Evolutionary conservation across 352 stramenopile species (phyloP).

Genomic region (Hyaloperonospora arabidopsidis): DNA sequence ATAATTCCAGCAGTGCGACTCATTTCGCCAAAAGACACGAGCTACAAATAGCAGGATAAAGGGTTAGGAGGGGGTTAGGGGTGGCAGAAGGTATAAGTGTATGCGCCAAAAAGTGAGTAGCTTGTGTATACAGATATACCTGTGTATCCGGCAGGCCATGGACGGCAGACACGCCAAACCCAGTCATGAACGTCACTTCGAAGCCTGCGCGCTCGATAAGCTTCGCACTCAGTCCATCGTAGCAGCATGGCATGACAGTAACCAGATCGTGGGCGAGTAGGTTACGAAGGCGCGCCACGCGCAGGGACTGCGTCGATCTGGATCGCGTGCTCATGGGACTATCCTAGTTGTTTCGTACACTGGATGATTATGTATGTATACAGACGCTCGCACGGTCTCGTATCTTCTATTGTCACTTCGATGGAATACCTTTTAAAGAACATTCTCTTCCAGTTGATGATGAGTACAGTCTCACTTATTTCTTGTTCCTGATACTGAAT

Average conservation of each 20-base stretch:
- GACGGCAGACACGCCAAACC: conserved; percentile 85
- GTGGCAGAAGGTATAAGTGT: no score
- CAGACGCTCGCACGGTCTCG: no score
- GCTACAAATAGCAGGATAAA: conserved; percentile 23
- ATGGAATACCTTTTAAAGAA: no score
- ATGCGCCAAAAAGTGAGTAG: no score
- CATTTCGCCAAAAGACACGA: conserved; percentile 67
- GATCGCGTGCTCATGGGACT: conserved; percentile 1
- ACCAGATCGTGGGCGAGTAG: conserved; percentile 48
- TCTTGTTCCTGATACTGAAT: no score
- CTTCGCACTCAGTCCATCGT: conserved; percentile 86
- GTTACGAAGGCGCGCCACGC: conserved; percentile 38
- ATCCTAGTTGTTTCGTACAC: no score
- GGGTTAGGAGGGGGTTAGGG: conserved; percentile 12
- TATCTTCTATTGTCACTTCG: no score
- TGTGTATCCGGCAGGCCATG: conserved; percentile 88
- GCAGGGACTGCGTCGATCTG: conserved; percentile 36
- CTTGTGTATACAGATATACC: conserved; percentile 30
- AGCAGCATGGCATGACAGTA: conserved; percentile 85
- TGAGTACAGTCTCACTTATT: no score
- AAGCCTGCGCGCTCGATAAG: conserved; percentile 84
- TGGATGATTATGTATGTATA: no score
- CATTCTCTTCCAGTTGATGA: no score
- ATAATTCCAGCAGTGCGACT: conserved; percentile 31
- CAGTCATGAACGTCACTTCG: conserved; percentile 89